These are phyloP conservation scores for Simplicillium sp. DNA, from an alignment of 2,329 filamentous ascomycete genomes.

Conservation along the genomic window DNA sequence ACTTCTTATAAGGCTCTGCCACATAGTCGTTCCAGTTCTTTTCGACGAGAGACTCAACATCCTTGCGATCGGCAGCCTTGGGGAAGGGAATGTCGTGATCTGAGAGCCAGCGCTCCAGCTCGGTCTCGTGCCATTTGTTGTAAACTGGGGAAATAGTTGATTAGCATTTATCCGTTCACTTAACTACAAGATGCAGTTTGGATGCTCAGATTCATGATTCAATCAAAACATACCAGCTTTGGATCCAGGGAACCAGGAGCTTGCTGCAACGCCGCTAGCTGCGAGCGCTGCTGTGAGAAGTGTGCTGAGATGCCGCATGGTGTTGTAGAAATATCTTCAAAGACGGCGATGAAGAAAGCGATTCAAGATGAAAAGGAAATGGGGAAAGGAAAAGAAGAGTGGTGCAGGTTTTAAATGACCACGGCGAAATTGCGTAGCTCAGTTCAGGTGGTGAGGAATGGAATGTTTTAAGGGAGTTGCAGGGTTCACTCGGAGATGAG, in stretches of 20 bases:
- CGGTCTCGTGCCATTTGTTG: conserved; percentile 98
- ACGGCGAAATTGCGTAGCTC: no score
- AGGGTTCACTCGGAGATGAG: no score
- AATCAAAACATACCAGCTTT: conserved; percentile 61
- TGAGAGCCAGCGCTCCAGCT: conserved; percentile 92
- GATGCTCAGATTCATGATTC: background rate
- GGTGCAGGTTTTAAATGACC: no score
- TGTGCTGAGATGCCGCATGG: conserved; percentile 70
- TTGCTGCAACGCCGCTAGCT: conserved; percentile 54
- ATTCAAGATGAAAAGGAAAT: no score
- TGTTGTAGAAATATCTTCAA: conserved; percentile 13
- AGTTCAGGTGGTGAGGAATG: no score
- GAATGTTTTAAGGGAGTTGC: no score
- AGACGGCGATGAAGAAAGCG: no score
- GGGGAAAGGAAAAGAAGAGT: no score
- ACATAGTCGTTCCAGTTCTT: conserved; percentile 80
- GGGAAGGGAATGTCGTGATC: conserved; percentile 89
- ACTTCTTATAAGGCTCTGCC: conserved; percentile 64
- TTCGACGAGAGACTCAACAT: conserved; percentile 84
- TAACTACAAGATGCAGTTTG: background rate
- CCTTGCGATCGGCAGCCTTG: conserved; percentile 82
- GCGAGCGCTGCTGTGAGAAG: conserved; percentile 64
- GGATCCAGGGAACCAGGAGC: conserved; percentile 67
- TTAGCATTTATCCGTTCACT: background rate
- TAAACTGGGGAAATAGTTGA: conserved; percentile 54